A percentile compares a stretch with the other conserved stretches of the same genome.
phyloP scores from a whole-genome alignment of 768 basidiomycete genomes.

The Leccinum uliginosum region DNA sequence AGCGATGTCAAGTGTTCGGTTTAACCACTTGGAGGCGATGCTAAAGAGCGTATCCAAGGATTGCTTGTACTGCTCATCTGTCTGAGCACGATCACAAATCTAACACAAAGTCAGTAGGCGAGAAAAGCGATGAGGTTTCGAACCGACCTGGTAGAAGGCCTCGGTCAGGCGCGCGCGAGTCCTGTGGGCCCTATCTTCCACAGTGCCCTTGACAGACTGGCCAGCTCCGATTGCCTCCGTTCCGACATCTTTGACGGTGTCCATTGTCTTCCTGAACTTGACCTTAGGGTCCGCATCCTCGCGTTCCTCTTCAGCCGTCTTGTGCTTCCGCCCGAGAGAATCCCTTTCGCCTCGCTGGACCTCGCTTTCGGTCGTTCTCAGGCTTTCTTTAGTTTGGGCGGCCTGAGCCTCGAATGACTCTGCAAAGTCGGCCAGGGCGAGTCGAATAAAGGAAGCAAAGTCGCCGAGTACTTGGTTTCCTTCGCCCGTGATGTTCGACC shows the following conservation, averaged over 20 bases:
- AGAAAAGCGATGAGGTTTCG: too few species aligned
- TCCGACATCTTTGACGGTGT: constrained; percentile 55
- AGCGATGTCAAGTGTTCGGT: constrained; percentile 46
- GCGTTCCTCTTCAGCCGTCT: constrained; percentile 39
- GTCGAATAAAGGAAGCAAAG: constrained; percentile 59
- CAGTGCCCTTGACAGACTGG: constrained; percentile 39
- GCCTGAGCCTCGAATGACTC: constrained; percentile 55
- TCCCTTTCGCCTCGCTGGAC: constrained; percentile 61
- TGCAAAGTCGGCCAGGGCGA: constrained; percentile 63
- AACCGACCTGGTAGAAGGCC: constrained; percentile 48
- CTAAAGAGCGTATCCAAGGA: constrained; percentile 56
- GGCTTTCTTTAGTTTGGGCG: constrained; percentile 42
- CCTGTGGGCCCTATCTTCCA: constrained; percentile 42
- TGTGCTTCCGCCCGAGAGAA: constrained; percentile 48
- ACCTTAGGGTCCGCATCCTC: constrained; percentile 45
- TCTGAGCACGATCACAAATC: constrained; percentile 64
- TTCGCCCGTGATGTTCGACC: constrained; percentile 50
- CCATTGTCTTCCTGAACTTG: constrained; percentile 66
- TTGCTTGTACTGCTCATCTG: constrained; percentile 53
- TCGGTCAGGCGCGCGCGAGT: constrained; percentile 43
- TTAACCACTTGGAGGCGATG: constrained; percentile 54
- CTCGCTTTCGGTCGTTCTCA: constrained; percentile 53
- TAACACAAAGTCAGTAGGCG: constrained; percentile 14
- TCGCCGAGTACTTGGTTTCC: constrained; percentile 53
- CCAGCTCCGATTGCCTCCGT: constrained; percentile 51